Conservation (phyloP, 1,284 basidiomycete genomes). For the Leccinum pachyderme region DNA sequence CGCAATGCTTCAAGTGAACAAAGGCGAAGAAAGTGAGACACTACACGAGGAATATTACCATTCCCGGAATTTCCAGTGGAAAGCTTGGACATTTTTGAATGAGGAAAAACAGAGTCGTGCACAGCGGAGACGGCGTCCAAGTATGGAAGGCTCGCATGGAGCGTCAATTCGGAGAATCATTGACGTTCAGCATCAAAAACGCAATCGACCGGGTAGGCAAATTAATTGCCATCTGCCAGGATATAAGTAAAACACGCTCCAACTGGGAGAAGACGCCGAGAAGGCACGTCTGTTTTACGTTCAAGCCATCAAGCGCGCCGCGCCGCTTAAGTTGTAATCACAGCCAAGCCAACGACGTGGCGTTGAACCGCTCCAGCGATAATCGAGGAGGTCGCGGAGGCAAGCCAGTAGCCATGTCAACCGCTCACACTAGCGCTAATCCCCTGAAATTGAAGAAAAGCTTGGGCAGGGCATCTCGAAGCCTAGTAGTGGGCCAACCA, state of each 20-base stretch:
- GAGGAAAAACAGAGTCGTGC: conserved; percentile 7
- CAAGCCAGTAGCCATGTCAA: background rate
- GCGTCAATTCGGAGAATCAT: background rate
- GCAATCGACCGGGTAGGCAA: conserved; percentile 4
- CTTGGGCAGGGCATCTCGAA: no score
- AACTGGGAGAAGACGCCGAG: no score
- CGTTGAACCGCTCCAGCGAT: background rate
- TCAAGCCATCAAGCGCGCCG: no score
- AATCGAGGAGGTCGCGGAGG: background rate
- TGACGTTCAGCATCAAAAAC: background rate
- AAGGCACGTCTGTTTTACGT: no score
- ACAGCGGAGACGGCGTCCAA: background rate
- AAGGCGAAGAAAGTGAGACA: background rate
- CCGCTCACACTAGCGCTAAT: background rate
- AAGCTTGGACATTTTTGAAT: conserved; percentile 3
- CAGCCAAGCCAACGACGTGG: no score
- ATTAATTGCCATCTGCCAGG: background rate
- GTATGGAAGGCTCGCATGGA: conserved; percentile 1
- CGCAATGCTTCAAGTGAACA: conserved; percentile 1
- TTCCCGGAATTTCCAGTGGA: background rate
- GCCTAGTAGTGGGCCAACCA: no score
- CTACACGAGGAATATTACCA: background rate
- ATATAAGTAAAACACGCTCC: no score
- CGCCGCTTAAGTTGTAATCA: no score
- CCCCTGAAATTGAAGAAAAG: no score